phyloP scores from a whole-genome alignment of 1,284 basidiomycete genomes.

The Rhodotorula mucilaginosa region DNA sequence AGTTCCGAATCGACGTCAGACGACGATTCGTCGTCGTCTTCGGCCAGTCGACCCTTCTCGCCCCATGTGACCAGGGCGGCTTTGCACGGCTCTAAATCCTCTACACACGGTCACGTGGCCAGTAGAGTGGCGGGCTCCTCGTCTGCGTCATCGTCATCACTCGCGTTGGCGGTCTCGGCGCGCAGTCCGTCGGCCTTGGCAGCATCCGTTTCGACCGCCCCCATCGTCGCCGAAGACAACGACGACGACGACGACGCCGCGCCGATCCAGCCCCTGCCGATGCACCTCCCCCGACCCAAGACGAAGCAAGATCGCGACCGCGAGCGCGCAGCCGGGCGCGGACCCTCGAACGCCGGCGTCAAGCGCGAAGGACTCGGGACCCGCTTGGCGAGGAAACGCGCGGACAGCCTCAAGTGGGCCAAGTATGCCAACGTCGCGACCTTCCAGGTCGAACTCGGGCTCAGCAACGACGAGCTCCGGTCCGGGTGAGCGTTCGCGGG shows the following conservation, averaged over 20 bases:
- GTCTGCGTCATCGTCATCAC: too few relatives aligned
- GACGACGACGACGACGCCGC: slow-evolving; percentile 1
- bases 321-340: slow-evolving; percentile 11
- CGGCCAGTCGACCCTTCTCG: not conserved
- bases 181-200: not conserved
- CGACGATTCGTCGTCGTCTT: not conserved
- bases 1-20: not conserved
- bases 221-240: not conserved
- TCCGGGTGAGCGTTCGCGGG: not conserved
- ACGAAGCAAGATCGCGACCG: slow-evolving; percentile 26
- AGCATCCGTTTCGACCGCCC: not conserved
- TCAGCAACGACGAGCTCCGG: slow-evolving; percentile 33
- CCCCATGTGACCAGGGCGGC: not conserved
- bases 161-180: not conserved
- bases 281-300: slow-evolving; percentile 21
- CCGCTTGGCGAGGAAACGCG: slow-evolving; percentile 29
- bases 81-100: too few relatives aligned
- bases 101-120: too few relatives aligned
- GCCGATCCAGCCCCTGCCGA: slow-evolving; percentile 17
- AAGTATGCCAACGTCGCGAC: slow-evolving; percentile 28
- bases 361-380: slow-evolving; percentile 28
- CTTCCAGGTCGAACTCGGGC: slow-evolving; percentile 30
- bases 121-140: too few relatives aligned
- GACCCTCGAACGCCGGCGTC: not conserved
- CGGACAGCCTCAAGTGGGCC: slow-evolving; percentile 38